Evolutionary conservation across 257 asterid genomes (phyloP).

Genomic region (Gynochthodes officinalis): DNA sequence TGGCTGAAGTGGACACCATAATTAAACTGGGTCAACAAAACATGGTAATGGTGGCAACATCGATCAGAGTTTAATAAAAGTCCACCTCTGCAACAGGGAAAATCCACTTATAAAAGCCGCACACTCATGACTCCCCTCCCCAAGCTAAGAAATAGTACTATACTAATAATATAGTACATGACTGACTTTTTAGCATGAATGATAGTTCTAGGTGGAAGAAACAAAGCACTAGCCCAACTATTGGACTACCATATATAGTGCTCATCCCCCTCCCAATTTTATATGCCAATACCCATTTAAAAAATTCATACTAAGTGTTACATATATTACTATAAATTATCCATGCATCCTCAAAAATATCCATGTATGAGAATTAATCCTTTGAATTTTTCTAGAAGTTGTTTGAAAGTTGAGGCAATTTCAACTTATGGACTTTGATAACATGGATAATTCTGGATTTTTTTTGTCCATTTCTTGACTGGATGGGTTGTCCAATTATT

Average conservation of each 20-base stretch:
- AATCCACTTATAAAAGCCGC: constrained; percentile 14
- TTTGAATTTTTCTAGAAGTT: background rate
- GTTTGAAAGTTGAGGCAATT: background rate
- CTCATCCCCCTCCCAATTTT: too few species aligned
- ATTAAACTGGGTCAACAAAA: constrained; percentile 13
- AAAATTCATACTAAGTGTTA: too few species aligned
- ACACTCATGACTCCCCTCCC: too few species aligned
- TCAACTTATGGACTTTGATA: background rate
- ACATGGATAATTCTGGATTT: background rate
- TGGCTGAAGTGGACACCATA: constrained; percentile 23
- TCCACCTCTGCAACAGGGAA: constrained; percentile 22
- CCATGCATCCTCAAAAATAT: too few species aligned
- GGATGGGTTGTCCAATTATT: background rate
- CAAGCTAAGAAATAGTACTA: too few species aligned
- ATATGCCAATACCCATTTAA: too few species aligned
- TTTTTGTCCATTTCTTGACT: background rate
- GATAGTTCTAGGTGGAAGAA: too few species aligned
- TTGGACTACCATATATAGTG: too few species aligned
- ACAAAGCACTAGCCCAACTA: too few species aligned
- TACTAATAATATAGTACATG: too few species aligned
- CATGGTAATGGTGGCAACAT: constrained; percentile 17
- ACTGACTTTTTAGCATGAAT: too few species aligned
- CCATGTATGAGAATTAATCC: background rate
- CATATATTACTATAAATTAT: too few species aligned
- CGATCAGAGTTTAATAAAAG: background rate